Conservation (phyloP, 495 filamentous ascomycete genomes). For the Lepidopterella palustris region DNA sequence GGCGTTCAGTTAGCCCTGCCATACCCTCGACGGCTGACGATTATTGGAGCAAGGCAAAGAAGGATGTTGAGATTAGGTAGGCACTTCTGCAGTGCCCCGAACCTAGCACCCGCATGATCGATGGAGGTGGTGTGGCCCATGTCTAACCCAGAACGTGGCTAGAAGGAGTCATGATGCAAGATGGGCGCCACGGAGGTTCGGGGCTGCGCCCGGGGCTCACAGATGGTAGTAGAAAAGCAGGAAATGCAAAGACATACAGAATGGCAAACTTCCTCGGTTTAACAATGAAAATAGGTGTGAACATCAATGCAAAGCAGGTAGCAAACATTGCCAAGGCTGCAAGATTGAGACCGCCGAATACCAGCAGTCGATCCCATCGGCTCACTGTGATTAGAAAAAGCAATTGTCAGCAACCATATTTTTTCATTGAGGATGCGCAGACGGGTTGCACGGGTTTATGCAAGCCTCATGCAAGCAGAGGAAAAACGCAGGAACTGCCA, state of each 20-base stretch:
- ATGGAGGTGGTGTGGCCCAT: slow-evolving; percentile 1
- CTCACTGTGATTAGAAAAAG: slow-evolving; percentile 60
- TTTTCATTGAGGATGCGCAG: slow-evolving; percentile 6
- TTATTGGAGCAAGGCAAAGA: slow-evolving; percentile 4
- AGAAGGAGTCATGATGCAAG: slow-evolving; percentile 21
- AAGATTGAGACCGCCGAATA: slow-evolving; percentile 87
- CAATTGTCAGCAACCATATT: slow-evolving; percentile 26
- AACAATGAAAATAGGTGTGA: slow-evolving; percentile 54
- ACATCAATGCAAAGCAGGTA: slow-evolving; percentile 83
- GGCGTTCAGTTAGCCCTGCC: slow-evolving; percentile 14
- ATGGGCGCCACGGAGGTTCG: background rate
- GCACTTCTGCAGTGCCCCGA: slow-evolving; percentile 24
- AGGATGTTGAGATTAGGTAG: slow-evolving; percentile 26
- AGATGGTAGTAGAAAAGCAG: slow-evolving; percentile 16
- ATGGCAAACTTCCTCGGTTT: slow-evolving; percentile 92
- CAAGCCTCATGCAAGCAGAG: slow-evolving; percentile 31
- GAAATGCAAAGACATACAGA: slow-evolving; percentile 62
- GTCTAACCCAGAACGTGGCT: slow-evolving; percentile 23
- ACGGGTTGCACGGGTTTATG: slow-evolving; percentile 20
- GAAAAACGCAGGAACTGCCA: slow-evolving; percentile 32
- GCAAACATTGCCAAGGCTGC: slow-evolving; percentile 88
- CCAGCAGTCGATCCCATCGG: slow-evolving; percentile 89
- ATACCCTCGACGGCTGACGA: slow-evolving; percentile 12
- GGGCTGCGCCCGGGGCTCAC: slow-evolving; percentile 16
- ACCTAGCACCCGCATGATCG: slow-evolving; percentile 32